Evolutionary conservation across 2,329 filamentous ascomycete genomes (phyloP), one percentile per base, ranked within the genome.

Genomic region (Raffaelea ambrosiae): DNA sequence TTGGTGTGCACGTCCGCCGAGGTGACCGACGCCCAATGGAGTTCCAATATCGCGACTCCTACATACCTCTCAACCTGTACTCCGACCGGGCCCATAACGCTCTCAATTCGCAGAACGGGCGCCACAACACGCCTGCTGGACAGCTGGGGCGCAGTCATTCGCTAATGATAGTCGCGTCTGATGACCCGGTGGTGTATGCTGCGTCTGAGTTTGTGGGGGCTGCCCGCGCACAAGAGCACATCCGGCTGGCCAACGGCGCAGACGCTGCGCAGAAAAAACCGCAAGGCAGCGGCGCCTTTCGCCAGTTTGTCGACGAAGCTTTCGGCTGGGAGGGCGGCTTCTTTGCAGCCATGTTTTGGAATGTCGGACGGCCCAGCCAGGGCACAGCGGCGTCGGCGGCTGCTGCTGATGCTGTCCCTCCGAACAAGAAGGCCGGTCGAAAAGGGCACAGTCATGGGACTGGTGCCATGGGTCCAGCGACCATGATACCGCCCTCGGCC

Each of bases 251-350:
- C 9, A 81, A 79, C 68, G 33, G 18, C 20, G 9, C 31, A 18
- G 13, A 18, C 19, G 13, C 10, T 19, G 26, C 4, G 13, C 39
- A 23, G 9, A 58, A 69, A 57, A 63, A 63, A 54, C 65, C 60
- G 49, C 64, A 62, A 40, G 61, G 41, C 40, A 18, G 46, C 41
- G 43, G 48, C 19, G 68, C 74, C 7, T 78, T 84, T 60, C 74
- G 75, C 54, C 79, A 77, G 56, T 87, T 86, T 61, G 74, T 86
- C 33, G 86, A 89, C 50, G 83, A 89, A 59, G 77, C 82, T 2
- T 81, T 87, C 38, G 88, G 88, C 26, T 94, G 88, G 88, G 88
- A 94, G 62, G 88, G 88, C 18, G 88, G 88, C 1, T 95, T 94
- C 70, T 94, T 85, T 65, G 76, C 77, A 14, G 77, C 80, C 57